A percentile compares a stretch with the other conserved stretches of the same genome.
Evolutionary conservation across 2,329 filamentous ascomycete genomes (phyloP).

Genomic region (Monilinia laxa): DNA sequence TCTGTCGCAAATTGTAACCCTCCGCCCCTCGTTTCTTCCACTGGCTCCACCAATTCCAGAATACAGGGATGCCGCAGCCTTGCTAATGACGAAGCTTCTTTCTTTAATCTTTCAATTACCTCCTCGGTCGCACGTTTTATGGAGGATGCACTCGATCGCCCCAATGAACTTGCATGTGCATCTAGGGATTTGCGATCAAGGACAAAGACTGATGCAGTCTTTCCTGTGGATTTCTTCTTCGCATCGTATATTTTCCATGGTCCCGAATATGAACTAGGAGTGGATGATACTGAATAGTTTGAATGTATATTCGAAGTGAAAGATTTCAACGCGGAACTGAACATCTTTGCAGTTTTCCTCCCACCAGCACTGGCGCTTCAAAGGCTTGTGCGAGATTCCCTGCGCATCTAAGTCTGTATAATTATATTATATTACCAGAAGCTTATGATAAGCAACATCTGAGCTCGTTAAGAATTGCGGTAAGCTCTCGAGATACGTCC

Average conservation of each 20-base stretch:
- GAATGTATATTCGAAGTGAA: slow-evolving; percentile 89
- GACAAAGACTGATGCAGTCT: slow-evolving; percentile 85
- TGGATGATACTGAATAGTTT: slow-evolving; percentile 81
- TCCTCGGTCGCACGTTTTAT: slow-evolving; percentile 84
- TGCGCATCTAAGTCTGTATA: slow-evolving; percentile 9
- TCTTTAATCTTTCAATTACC: slow-evolving; percentile 85
- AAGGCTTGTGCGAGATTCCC: slow-evolving; percentile 1
- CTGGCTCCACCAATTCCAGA: slow-evolving; percentile 87
- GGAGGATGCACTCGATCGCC: slow-evolving; percentile 61
- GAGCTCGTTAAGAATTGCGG: not conserved
- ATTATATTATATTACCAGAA: not conserved
- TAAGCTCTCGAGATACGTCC: not conserved
- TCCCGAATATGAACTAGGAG: slow-evolving; percentile 75
- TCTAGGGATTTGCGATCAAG: slow-evolving; percentile 90
- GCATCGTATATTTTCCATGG: slow-evolving; percentile 98
- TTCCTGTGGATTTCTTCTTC: slow-evolving; percentile 93
- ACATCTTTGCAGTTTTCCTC: slow-evolving; percentile 32
- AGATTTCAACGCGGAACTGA: slow-evolving; percentile 77
- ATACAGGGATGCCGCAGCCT: slow-evolving; percentile 88
- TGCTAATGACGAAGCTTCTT: slow-evolving; percentile 86
- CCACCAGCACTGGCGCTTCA: slow-evolving; percentile 16
- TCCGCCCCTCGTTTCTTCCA: slow-evolving; percentile 89
- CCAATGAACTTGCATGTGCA: slow-evolving; percentile 60
- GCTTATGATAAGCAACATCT: not conserved
- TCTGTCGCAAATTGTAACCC: slow-evolving; percentile 96